A percentile compares a stretch with the other conserved stretches of the same genome.
These are phyloP conservation scores for Capsicum pubescens DNA, from an alignment of 257 asterid genomes.

Conservation along the genomic window DNA sequence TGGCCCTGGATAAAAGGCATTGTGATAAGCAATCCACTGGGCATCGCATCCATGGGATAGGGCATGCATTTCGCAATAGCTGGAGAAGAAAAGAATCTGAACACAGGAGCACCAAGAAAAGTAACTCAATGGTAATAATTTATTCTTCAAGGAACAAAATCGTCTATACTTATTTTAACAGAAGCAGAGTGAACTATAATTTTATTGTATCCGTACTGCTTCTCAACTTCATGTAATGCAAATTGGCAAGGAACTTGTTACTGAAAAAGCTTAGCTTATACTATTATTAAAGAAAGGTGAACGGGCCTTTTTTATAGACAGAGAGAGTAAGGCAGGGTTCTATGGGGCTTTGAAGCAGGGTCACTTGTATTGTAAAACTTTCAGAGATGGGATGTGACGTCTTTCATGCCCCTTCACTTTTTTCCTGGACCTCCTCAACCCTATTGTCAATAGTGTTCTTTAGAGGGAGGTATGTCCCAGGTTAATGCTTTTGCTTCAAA, in stretches of 20 bases:
- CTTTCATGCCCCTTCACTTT: background rate
- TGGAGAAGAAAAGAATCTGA: conserved; percentile 72
- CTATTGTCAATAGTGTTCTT: background rate
- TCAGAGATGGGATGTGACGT: background rate
- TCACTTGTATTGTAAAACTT: background rate
- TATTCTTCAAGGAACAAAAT: conserved; percentile 22
- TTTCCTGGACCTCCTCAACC: background rate
- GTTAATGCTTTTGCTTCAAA: background rate
- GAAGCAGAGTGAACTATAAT: background rate
- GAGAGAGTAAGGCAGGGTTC: background rate
- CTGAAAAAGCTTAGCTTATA: background rate
- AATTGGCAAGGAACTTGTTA: background rate
- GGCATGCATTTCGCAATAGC: conserved; percentile 76
- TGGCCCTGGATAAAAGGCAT: conserved; percentile 50
- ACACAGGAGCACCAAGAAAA: conserved; percentile 56
- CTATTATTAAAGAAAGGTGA: background rate
- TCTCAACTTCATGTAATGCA: background rate
- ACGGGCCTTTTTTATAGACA: background rate
- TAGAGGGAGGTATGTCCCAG: background rate
- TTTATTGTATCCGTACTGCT: background rate
- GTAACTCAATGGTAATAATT: conserved; percentile 66
- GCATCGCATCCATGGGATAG: conserved; percentile 64
- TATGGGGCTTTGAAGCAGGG: background rate
- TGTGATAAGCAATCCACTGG: conserved; percentile 56
- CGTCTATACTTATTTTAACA: background rate